Evolutionary conservation across 306 rosid species (phyloP).

Genomic region (Acacia acuminata): DNA sequence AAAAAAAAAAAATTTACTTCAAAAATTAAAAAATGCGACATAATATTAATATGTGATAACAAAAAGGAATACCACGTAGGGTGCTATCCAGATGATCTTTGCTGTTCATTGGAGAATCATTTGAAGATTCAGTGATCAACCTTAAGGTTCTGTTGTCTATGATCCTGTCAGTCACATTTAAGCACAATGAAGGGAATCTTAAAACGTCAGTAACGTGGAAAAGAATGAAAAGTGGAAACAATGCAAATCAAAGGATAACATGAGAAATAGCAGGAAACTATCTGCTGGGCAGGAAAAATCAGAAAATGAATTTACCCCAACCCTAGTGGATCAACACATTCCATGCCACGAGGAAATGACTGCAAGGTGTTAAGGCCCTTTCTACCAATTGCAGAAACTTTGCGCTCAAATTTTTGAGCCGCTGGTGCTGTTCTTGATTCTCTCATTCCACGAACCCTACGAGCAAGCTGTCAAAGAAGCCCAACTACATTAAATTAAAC

Average conservation of each 20-base stretch:
- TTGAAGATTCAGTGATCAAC: conserved; percentile 71
- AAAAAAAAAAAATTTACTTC: background rate
- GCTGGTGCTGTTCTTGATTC: conserved; percentile 93
- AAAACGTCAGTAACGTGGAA: conserved; percentile 28
- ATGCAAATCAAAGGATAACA: conserved; percentile 13
- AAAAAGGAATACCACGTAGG: conserved; percentile 74
- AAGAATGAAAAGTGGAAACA: conserved; percentile 11
- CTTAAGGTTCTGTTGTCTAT: conserved; percentile 89
- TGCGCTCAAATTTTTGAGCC: conserved; percentile 74
- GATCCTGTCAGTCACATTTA: conserved; percentile 61
- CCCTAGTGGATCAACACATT: conserved; percentile 92
- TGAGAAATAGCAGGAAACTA: conserved; percentile 15
- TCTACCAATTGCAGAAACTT: conserved; percentile 44
- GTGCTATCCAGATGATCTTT: conserved; percentile 54
- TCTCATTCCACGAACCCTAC: conserved; percentile 98
- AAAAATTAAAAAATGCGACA: conserved; percentile 25
- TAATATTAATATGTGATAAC: conserved; percentile 16
- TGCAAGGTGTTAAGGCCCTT: conserved; percentile 75
- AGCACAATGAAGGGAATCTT: conserved; percentile 21
- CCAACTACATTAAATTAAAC: conserved; percentile 48
- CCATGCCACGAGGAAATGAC: conserved; percentile 97
- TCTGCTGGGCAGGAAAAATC: conserved; percentile 32
- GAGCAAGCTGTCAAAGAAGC: conserved; percentile 82
- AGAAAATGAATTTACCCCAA: conserved; percentile 67
- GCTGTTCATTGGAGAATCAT: conserved; percentile 64